Evolutionary conservation across 2,329 filamentous ascomycete genomes (phyloP).

Genomic region (Colletotrichum sp.): DNA sequence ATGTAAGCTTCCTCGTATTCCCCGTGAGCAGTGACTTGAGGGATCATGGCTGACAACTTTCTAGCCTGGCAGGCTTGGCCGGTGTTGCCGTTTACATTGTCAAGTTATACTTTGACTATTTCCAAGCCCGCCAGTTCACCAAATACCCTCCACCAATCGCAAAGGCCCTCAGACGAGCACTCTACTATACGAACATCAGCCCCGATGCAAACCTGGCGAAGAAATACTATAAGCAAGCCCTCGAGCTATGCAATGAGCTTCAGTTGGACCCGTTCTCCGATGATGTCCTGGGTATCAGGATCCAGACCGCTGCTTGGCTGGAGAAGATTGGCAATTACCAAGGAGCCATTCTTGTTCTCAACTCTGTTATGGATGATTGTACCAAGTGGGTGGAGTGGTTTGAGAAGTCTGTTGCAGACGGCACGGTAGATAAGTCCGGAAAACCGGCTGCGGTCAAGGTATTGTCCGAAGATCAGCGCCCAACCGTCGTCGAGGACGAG

Average conservation of each 20-base stretch:
- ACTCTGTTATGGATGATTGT: slow-evolving; percentile 76
- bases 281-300: slow-evolving; percentile 87
- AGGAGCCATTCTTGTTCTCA: slow-evolving; percentile 77
- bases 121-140: slow-evolving; percentile 61
- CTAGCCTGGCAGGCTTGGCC: slow-evolving; percentile 38
- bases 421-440: slow-evolving; percentile 47
- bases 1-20: slow-evolving; percentile 37
- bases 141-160: slow-evolving; percentile 73
- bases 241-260: slow-evolving; percentile 74
- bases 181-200: slow-evolving; percentile 84
- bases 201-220: slow-evolving; percentile 79
- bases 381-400: slow-evolving; percentile 62
- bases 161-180: slow-evolving; percentile 78
- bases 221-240: slow-evolving; percentile 82
- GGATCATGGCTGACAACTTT: slow-evolving; percentile 24
- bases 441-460: slow-evolving; percentile 27
- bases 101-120: slow-evolving; percentile 58
- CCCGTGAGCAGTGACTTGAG: background rate
- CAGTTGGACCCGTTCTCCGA: slow-evolving; percentile 89
- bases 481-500: slow-evolving; percentile 22
- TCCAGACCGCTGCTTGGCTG: slow-evolving; percentile 80
- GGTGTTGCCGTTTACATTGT: slow-evolving; percentile 41
- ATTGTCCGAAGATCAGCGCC: slow-evolving; percentile 1
- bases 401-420: slow-evolving; percentile 55
- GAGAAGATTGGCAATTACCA: slow-evolving; percentile 76